Evolutionary conservation across 768 basidiomycete species (phyloP).

Genomic region (Boletus huronensis): DNA sequence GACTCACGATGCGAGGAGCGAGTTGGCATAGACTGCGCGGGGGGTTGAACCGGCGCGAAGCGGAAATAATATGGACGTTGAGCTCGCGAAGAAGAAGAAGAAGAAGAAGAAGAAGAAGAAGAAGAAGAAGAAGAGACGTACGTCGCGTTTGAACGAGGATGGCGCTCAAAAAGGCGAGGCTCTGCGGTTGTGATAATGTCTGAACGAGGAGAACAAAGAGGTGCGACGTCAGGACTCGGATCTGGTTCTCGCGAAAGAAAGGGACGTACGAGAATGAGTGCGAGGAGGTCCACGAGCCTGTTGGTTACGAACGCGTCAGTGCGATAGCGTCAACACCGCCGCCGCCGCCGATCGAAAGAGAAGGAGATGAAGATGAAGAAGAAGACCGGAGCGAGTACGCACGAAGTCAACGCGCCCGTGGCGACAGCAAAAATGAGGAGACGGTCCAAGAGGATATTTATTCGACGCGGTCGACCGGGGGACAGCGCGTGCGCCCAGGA

Average conservation of each 20-base stretch:
- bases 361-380: neutral
- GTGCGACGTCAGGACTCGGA: neutral
- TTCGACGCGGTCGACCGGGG: constrained; percentile 4
- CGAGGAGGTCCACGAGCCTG: constrained; percentile 26
- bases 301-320: neutral
- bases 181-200: constrained; percentile 19
- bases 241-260: no score
- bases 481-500: constrained; percentile 2
- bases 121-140: constrained; percentile 8
- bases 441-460: constrained; percentile 21
- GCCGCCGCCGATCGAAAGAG: neutral
- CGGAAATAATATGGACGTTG: neutral
- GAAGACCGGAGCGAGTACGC: neutral
- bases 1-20: constrained; percentile 27
- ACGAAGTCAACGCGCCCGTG: constrained; percentile 26
- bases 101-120: no score
- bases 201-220: neutral
- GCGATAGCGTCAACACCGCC: neutral
- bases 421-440: constrained; percentile 25
- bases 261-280: constrained; percentile 25
- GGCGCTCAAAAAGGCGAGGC: constrained; percentile 18
- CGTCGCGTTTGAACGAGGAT: constrained; percentile 26
- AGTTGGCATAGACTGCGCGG: constrained; percentile 32
- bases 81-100: neutral
- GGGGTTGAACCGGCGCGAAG: no score